Conservation (phyloP, 2,329 filamentous ascomycete genomes). For the Talaromyces sp. region DNA sequence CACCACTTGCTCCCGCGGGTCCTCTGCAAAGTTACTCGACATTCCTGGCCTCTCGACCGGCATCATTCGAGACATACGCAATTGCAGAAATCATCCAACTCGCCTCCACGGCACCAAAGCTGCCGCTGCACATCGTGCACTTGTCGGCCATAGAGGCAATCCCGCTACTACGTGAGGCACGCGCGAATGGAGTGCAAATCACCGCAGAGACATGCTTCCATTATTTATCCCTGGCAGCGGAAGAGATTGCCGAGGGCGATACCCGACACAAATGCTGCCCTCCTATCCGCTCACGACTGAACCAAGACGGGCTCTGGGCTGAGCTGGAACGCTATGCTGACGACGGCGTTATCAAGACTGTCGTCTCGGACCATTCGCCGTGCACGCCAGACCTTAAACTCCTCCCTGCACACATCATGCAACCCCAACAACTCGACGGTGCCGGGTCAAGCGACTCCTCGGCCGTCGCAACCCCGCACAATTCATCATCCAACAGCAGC, state of each 20-base stretch:
- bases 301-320: constrained; percentile 82
- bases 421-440: constrained; percentile 2
- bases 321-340: constrained; percentile 62
- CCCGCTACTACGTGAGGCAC: constrained; percentile 71
- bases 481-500: constrained; percentile 15
- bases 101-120: constrained; percentile 71
- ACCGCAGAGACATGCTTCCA: constrained; percentile 96
- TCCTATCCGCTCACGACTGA: constrained; percentile 75
- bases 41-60: constrained; percentile 86
- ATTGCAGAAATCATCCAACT: constrained; percentile 81
- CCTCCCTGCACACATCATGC: constrained; percentile 67
- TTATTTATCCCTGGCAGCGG: constrained; percentile 80
- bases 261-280: constrained; percentile 95
- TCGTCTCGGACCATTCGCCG: constrained; percentile 93
- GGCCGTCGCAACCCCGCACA: constrained; percentile 14
- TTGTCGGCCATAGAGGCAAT: constrained; percentile 86
- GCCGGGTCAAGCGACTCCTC: constrained; percentile 22
- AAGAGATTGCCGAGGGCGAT: constrained; percentile 78
- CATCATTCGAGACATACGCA: constrained; percentile 86
- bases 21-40: constrained; percentile 77
- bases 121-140: constrained; percentile 91
- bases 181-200: constrained; percentile 72
- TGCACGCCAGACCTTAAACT: constrained; percentile 94
- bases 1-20: constrained; percentile 68
- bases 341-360: constrained; percentile 80